A percentile compares a stretch with the other conserved stretches of the same genome.
These are phyloP conservation scores for Dryadomyces quercus-mongolicae DNA, from an alignment of 2,329 filamentous ascomycete genomes.

Conservation along the genomic window DNA sequence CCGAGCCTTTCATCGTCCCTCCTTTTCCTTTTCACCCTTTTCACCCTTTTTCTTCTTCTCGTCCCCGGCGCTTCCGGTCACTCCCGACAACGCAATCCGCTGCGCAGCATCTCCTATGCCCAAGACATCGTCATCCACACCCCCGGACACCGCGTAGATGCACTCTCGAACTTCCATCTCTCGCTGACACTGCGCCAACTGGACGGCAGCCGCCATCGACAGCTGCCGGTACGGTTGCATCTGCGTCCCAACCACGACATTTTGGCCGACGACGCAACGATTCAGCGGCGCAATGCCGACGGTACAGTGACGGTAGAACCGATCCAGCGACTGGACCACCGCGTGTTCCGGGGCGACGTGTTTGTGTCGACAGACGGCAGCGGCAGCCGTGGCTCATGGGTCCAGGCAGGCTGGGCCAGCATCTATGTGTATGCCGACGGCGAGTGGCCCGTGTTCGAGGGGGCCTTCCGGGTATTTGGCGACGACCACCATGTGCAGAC, in stretches of 20 bases:
- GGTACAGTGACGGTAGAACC: slow-evolving; percentile 59
- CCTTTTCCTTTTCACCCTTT: not conserved
- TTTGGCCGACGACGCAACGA: slow-evolving; percentile 59
- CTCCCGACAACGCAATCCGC: slow-evolving; percentile 63
- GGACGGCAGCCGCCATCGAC: slow-evolving; percentile 25
- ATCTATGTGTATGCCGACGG: slow-evolving; percentile 72
- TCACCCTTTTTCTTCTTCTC: slow-evolving; percentile 3
- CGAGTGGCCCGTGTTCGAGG: slow-evolving; percentile 69
- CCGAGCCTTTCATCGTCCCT: not conserved
- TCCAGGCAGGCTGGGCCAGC: slow-evolving; percentile 75
- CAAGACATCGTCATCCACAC: slow-evolving; percentile 69
- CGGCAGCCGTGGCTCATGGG: slow-evolving; percentile 43
- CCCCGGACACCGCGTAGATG: slow-evolving; percentile 65
- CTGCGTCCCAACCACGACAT: slow-evolving; percentile 90
- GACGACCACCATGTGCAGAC: slow-evolving; percentile 83
- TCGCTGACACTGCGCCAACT: slow-evolving; percentile 61
- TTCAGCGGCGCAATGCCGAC: slow-evolving; percentile 61
- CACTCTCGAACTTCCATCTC: slow-evolving; percentile 73
- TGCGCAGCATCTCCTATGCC: slow-evolving; percentile 61
- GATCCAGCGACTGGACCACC: slow-evolving; percentile 62
- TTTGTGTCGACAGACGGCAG: slow-evolving; percentile 52
- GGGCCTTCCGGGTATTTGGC: slow-evolving; percentile 68
- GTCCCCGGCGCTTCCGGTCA: slow-evolving; percentile 35
- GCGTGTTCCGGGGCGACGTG: slow-evolving; percentile 70
- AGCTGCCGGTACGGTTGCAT: slow-evolving; percentile 62